Conservation (phyloP, 179 eudicot genomes). For the Heliamphora pulchella region DNA sequence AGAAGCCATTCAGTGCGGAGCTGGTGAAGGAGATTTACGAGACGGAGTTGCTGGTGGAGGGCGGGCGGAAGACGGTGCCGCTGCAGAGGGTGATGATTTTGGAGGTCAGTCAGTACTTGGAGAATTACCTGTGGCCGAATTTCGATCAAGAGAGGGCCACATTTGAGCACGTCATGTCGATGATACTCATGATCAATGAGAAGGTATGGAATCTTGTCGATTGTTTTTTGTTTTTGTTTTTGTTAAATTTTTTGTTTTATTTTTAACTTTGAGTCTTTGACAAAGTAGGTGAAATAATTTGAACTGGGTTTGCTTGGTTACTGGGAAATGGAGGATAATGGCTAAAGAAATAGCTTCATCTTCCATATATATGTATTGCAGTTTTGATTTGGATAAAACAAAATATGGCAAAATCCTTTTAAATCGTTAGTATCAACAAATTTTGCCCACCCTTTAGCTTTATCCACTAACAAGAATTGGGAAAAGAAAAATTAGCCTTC, state of each 20-base stretch:
- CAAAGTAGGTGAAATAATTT: background rate
- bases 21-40: constrained; percentile 75
- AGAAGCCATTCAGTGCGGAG: constrained; percentile 46
- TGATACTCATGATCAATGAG: constrained; percentile 93
- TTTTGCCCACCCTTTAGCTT: background rate
- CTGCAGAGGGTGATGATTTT: constrained; percentile 87
- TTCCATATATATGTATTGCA: background rate
- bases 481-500: background rate
- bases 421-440: background rate
- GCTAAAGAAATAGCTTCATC: background rate
- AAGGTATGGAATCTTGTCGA: constrained; percentile 39
- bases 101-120: constrained; percentile 95
- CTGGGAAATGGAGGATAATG: background rate
- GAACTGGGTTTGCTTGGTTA: background rate
- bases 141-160: constrained; percentile 51
- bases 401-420: background rate
- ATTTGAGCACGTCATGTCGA: constrained; percentile 90
- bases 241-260: background rate
- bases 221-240: background rate
- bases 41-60: constrained; percentile 54
- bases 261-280: background rate
- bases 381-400: background rate
- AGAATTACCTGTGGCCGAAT: constrained; percentile 86
- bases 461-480: background rate
- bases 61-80: constrained; percentile 60